A percentile compares a stretch with the other conserved stretches of the same genome.
Conservation (phyloP, 768 basidiomycete species). For the Tulasnella calospora region DNA sequence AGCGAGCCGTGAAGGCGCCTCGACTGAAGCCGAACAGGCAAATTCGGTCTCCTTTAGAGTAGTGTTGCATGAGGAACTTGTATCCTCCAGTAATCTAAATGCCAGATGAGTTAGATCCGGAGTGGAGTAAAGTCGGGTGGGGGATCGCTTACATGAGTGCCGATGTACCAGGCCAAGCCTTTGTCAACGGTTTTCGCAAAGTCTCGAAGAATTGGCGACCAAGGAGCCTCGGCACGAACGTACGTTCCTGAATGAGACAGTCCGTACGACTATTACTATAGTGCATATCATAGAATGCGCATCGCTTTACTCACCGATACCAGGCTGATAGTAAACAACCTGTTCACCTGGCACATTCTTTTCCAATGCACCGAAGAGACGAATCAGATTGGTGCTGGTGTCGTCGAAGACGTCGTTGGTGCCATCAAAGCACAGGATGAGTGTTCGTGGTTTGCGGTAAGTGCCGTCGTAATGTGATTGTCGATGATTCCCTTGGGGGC, state of each 20-base stretch:
- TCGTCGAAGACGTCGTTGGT: slow-evolving; percentile 37
- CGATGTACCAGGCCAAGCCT: slow-evolving; percentile 73
- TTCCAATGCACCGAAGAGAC: slow-evolving; percentile 61
- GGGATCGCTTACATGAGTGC: slow-evolving; percentile 46
- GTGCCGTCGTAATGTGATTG: neutral
- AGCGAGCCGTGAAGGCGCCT: slow-evolving; percentile 34
- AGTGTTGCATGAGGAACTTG: slow-evolving; percentile 25
- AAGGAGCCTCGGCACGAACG: slow-evolving; percentile 55
- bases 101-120: neutral
- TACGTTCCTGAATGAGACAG: slow-evolving; percentile 55
- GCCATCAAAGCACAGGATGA: slow-evolving; percentile 69
- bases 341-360: slow-evolving; percentile 53
- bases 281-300: slow-evolving; percentile 38
- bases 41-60: slow-evolving; percentile 36
- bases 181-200: slow-evolving; percentile 58
- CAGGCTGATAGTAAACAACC: slow-evolving; percentile 60
- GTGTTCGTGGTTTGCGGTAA: slow-evolving; percentile 37
- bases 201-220: slow-evolving; percentile 47
- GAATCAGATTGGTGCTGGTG: slow-evolving; percentile 63
- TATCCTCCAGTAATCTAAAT: slow-evolving; percentile 33
- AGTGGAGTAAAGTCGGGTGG: slow-evolving; percentile 39
- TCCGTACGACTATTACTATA: slow-evolving; percentile 34
- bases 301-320: slow-evolving; percentile 1
- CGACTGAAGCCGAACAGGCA: slow-evolving; percentile 38
- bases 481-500: neutral